phyloP scores from a whole-genome alignment of 73 alveolate species.

The Paramecium biaurelia region DNA sequence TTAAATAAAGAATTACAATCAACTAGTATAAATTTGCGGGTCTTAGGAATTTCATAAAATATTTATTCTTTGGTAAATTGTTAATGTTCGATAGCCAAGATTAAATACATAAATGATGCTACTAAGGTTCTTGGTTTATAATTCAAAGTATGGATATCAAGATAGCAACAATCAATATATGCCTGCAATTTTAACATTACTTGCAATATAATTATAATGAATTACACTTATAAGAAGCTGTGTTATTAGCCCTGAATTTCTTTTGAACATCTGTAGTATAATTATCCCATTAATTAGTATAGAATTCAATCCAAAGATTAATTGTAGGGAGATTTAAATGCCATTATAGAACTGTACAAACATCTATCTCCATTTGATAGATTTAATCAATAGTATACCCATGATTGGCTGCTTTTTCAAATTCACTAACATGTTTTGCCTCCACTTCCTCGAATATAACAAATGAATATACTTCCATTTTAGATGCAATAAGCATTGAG shows the following conservation, averaged over 20 bases:
- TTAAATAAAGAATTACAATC: background rate
- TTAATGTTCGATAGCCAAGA: conserved; percentile 21
- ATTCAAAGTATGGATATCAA: background rate
- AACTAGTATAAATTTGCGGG: background rate
- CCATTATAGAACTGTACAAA: conserved; percentile 28
- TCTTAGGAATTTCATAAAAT: background rate
- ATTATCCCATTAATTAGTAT: conserved; percentile 56
- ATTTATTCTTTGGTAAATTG: conserved; percentile 26
- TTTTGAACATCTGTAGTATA: background rate
- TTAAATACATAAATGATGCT: conserved; percentile 54
- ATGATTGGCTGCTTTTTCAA: conserved; percentile 73
- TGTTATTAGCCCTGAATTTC: background rate
- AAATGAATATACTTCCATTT: conserved; percentile 70
- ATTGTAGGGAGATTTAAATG: conserved; percentile 52
- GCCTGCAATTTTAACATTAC: conserved; percentile 35
- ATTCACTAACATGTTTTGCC: conserved; percentile 71
- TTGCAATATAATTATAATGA: background rate
- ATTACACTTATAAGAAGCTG: background rate
- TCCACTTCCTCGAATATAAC: conserved; percentile 64
- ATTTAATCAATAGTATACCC: conserved; percentile 69
- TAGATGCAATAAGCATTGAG: conserved; percentile 85
- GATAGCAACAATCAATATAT: conserved; percentile 29
- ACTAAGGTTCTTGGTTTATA: conserved; percentile 29
- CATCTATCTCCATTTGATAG: conserved; percentile 50
- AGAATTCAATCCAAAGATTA: conserved; percentile 51